Evolutionary conservation across 768 basidiomycete species (phyloP), one percentile per base, ranked within the genome.

Genomic region (Gymnopilus dilepis): DNA sequence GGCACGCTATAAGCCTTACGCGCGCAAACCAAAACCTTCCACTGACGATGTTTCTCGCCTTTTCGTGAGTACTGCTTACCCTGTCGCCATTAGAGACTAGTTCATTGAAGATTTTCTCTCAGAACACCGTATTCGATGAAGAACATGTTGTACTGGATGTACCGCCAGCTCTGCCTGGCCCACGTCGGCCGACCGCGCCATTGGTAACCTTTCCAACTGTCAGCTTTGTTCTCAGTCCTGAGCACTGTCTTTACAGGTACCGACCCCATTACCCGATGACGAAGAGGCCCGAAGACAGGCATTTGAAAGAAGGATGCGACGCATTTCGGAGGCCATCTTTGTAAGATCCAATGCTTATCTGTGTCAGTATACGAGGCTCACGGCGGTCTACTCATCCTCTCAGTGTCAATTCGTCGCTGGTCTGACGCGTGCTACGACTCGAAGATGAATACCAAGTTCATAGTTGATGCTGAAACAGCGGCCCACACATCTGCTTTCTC

Each of bases 51-150:
- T 57, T 1, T 38, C 33, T n/a, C 37, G 31, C 19, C 22, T 56
- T 21, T 55, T 63, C 51, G 51, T 53, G n/a, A 40, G 59, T 53
- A n/a, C 15, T 37, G 15, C 26, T 26, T 33, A 42, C 31, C 3
- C 22, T 17, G 38, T 38, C 24, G 21, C 7, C n/a, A 2, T 31
- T 22, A 19, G 22, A 24, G 26, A 26, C 51, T 19, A 43, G 41
- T 34, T 31, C 0, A 45, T 26, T n/a, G 4, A 2, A 37, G 13
- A 17, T 56, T 8, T n/a, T 26, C 50, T 22, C 38, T 31, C 47
- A 74, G 73, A 69, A 72, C 45, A 74, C 73, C 2, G 64, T 72
- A 21, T 72, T 62, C 22, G 71, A 74, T 41, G 70, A 72, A 5
- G 65, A 65, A 30, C 51, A 53, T 2, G 50, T 69, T 11, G 19